Percentiles rank a stretch among this genome's conserved stretches.
These are phyloP conservation scores for Neurospora intermedia DNA, from an alignment of 495 filamentous ascomycete species.

Conservation along the genomic window DNA sequence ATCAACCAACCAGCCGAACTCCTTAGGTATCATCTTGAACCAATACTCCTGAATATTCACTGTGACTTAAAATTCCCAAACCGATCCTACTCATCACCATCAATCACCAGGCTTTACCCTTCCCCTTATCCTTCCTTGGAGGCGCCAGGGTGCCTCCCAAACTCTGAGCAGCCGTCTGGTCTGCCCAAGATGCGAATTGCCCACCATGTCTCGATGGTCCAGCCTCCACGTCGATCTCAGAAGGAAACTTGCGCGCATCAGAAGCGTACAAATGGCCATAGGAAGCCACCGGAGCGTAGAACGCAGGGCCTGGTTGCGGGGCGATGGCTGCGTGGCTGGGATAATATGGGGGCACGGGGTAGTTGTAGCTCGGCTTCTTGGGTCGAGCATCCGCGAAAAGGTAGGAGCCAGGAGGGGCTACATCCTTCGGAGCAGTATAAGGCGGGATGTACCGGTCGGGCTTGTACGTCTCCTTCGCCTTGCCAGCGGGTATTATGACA, in stretches of 20 bases:
- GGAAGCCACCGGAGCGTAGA: too few relatives aligned
- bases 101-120: neutral
- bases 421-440: neutral
- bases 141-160: neutral
- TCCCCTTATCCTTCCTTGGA: neutral
- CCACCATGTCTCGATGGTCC: neutral
- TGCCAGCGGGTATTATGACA: rapidly evolving
- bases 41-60: too few relatives aligned
- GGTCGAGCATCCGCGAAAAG: neutral
- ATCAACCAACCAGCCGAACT: too few relatives aligned
- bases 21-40: too few relatives aligned
- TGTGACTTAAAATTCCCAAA: too few relatives aligned
- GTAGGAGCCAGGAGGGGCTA: neutral
- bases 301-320: neutral
- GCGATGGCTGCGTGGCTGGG: neutral
- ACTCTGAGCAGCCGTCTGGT: neutral
- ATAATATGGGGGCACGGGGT: neutral
- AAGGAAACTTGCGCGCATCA: too few relatives aligned
- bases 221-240: neutral
- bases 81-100: neutral
- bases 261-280: too few relatives aligned
- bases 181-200: neutral
- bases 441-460: neutral
- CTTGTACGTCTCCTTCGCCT: neutral
- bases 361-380: neutral